Evolutionary conservation across 495 filamentous ascomycete genomes (phyloP).

Genomic region (Cryomyces antarcticus): DNA sequence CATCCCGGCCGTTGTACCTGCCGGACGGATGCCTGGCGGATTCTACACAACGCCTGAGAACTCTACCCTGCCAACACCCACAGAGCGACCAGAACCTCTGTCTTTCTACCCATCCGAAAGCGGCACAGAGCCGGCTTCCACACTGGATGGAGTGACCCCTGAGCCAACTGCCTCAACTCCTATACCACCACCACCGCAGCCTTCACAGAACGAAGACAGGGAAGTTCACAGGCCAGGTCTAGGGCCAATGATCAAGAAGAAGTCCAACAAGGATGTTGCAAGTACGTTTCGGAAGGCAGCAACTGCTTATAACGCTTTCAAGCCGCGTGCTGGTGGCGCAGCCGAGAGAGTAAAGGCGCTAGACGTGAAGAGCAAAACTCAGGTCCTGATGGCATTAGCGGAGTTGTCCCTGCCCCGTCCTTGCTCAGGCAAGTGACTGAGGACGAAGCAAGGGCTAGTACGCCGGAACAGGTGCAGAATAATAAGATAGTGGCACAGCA

Average conservation of each 20-base stretch:
- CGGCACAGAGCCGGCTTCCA: not conserved
- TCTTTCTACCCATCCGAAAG: not conserved
- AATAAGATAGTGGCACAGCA: not conserved
- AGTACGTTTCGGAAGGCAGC: constrained; percentile 71
- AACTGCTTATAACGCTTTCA: constrained; percentile 62
- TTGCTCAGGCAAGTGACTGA: not conserved
- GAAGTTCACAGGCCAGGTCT: constrained; percentile 52
- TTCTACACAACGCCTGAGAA: too few relatives aligned
- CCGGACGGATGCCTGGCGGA: too few relatives aligned
- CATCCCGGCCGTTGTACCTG: too few relatives aligned
- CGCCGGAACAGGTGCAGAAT: not conserved
- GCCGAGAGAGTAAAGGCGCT: constrained; percentile 47
- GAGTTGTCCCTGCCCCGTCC: constrained; percentile 62
- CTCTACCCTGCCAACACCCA: too few relatives aligned
- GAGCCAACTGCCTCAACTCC: constrained; percentile 9
- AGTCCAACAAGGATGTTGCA: constrained; percentile 47
- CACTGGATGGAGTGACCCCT: not conserved
- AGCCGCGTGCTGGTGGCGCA: constrained; percentile 63
- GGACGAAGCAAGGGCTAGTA: constrained; percentile 2
- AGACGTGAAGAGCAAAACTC: constrained; percentile 25
- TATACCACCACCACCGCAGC: constrained; percentile 12
- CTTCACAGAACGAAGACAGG: constrained; percentile 23
- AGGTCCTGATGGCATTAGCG: constrained; percentile 68
- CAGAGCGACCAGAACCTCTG: too few relatives aligned
- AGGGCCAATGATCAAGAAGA: constrained; percentile 78